A percentile compares a stretch with the other conserved stretches of the same genome.
These are phyloP conservation scores for Spinacia oleracea DNA, from an alignment of 179 eudicot genomes.

Conservation along the genomic window DNA sequence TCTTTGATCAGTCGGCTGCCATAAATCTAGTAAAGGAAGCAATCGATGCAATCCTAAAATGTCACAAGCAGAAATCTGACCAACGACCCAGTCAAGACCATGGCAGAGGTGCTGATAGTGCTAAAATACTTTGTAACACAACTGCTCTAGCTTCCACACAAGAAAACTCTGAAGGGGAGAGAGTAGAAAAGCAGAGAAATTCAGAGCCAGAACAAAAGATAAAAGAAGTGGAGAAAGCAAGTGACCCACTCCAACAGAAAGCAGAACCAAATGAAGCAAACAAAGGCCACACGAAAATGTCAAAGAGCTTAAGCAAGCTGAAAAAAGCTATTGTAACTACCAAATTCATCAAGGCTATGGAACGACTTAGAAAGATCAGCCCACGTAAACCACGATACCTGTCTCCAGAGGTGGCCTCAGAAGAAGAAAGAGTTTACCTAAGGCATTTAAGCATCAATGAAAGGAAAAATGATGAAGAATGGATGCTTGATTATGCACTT, in stretches of 20 bases:
- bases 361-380: conserved; percentile 51
- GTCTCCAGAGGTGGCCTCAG: conserved; percentile 31
- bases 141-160: conserved; percentile 22
- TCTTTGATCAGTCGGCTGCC: conserved; percentile 36
- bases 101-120: conserved; percentile 6
- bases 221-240: conserved; percentile 3
- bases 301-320: conserved; percentile 60
- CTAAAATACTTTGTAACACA: not conserved
- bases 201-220: conserved; percentile 22
- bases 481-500: conserved; percentile 97
- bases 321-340: conserved; percentile 56
- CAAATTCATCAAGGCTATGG: conserved; percentile 77
- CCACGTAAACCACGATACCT: conserved; percentile 32
- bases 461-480: conserved; percentile 70
- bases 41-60: conserved; percentile 61
- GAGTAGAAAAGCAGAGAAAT: conserved; percentile 2
- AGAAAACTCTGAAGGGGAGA: conserved; percentile 13
- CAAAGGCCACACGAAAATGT: conserved; percentile 23
- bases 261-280: conserved; percentile 24
- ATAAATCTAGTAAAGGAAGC: conserved; percentile 73
- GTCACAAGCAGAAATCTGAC: conserved; percentile 55
- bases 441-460: conserved; percentile 57
- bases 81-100: conserved; percentile 29
- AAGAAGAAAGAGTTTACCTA: conserved; percentile 55
- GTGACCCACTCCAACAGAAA: conserved; percentile 22